A percentile compares a stretch with the other conserved stretches of the same genome.
These are phyloP conservation scores for Rhizopogon vulgaris DNA, from an alignment of 768 basidiomycete species.

Conservation along the genomic window DNA sequence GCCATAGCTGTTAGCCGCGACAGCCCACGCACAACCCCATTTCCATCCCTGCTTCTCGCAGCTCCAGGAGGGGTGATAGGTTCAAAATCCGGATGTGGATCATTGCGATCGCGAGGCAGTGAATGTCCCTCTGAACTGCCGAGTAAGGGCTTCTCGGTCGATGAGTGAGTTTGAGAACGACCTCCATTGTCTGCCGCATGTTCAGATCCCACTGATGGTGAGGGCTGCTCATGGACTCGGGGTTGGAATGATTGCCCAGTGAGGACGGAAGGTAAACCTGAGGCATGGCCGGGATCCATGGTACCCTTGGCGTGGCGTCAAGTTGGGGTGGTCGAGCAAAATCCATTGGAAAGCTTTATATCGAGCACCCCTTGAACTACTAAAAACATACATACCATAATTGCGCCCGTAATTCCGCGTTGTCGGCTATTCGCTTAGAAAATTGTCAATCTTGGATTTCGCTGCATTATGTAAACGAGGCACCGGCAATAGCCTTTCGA, in stretches of 20 bases:
- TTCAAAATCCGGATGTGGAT: slow-evolving; percentile 8
- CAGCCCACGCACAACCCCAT: slow-evolving; percentile 1
- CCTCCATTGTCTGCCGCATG: neutral
- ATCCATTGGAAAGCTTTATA: neutral
- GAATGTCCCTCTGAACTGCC: slow-evolving; percentile 4
- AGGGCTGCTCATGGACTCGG: neutral
- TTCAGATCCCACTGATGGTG: slow-evolving; percentile 3
- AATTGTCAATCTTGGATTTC: neutral
- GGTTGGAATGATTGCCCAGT: neutral
- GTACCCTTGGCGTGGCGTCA: neutral
- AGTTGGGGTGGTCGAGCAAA: neutral
- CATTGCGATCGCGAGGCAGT: neutral
- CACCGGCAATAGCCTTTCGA: neutral
- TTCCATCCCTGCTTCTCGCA: slow-evolving; percentile 13
- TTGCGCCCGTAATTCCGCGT: neutral
- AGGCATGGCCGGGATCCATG: slow-evolving; percentile 12
- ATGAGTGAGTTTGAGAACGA: slow-evolving; percentile 1
- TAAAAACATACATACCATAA: neutral
- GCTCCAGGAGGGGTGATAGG: slow-evolving; percentile 1
- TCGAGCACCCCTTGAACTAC: neutral
- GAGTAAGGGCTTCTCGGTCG: slow-evolving; percentile 6
- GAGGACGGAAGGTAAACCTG: neutral
- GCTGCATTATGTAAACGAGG: slow-evolving; percentile 1
- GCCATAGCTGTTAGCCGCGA: slow-evolving; percentile 7
- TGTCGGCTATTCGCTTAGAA: no score